phyloP scores from a whole-genome alignment of 2,329 filamentous ascomycete species.

The Biscogniauxia marginata region DNA sequence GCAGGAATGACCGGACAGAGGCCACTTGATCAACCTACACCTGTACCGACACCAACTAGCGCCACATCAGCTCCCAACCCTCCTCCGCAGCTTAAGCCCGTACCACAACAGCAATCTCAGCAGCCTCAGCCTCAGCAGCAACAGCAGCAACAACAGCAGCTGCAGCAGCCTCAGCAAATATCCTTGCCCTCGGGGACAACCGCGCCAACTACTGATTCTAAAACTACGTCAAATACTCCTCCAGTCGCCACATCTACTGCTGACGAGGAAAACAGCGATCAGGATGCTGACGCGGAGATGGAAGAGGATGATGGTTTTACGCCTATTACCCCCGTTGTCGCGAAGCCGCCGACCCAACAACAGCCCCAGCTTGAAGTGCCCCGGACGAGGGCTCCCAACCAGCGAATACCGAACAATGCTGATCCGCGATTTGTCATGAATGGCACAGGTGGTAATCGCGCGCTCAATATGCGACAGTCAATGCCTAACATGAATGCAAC shows the following conservation, averaged over 20 bases:
- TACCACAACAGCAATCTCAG: constrained; percentile 20
- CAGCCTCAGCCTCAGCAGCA: constrained; percentile 20
- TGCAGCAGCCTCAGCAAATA: constrained; percentile 20
- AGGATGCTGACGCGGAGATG: constrained; percentile 49
- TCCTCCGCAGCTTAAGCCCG: constrained; percentile 12
- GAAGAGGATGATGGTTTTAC: constrained; percentile 58
- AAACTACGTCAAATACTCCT: constrained; percentile 20
- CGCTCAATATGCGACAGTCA: constrained; percentile 42
- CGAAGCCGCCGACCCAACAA: constrained; percentile 37
- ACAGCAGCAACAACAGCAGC: not conserved
- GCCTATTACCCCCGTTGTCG: constrained; percentile 43
- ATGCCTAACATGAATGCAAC: constrained; percentile 47
- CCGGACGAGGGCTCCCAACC: constrained; percentile 39
- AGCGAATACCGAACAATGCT: constrained; percentile 27
- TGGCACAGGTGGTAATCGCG: constrained; percentile 38
- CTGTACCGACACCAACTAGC: constrained; percentile 22
- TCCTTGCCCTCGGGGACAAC: constrained; percentile 17
- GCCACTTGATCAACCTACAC: constrained; percentile 40
- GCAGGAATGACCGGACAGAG: constrained; percentile 51
- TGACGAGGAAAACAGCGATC: constrained; percentile 47
- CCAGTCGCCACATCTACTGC: constrained; percentile 34
- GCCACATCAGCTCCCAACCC: constrained; percentile 17
- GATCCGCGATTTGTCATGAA: constrained; percentile 45
- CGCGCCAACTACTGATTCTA: constrained; percentile 11
- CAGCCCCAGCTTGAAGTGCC: constrained; percentile 44